phyloP scores from a whole-genome alignment of 2,329 filamentous ascomycete species.

The Calonectria montana region DNA sequence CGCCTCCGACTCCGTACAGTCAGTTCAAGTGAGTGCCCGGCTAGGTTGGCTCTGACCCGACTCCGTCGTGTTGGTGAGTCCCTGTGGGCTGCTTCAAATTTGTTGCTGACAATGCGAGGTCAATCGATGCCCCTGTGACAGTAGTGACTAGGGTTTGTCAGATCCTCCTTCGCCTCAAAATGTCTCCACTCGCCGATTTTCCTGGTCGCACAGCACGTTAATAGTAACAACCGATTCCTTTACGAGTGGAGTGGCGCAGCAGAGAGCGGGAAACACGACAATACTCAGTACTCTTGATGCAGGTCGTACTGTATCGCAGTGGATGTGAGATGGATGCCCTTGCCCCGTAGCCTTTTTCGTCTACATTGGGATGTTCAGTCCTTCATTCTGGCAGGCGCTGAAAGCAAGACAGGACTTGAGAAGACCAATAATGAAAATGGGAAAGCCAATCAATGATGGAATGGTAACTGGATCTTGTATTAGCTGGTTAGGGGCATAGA shows the following conservation, averaged over 20 bases:
- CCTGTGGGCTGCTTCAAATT: neutral
- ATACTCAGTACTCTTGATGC: neutral
- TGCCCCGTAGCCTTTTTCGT: no score
- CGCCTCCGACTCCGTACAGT: neutral
- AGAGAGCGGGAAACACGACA: neutral
- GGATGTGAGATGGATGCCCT: neutral
- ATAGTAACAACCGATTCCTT: neutral
- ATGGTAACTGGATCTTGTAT: neutral
- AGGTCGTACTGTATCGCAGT: neutral
- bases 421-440: neutral
- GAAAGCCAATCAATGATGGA: neutral
- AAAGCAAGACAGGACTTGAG: neutral
- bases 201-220: neutral
- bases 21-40: neutral
- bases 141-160: constrained; percentile 1
- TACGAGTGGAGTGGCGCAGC: neutral
- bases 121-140: neutral
- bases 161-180: neutral
- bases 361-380: no score
- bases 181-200: neutral
- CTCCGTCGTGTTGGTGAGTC: neutral
- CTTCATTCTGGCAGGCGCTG: no score
- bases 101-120: neutral
- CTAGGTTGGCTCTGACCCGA: neutral
- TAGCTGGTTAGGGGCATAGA: neutral